These are phyloP conservation scores for Pestalotiopsis sp. DNA, from an alignment of 2,329 filamentous ascomycete species.

Conservation along the genomic window DNA sequence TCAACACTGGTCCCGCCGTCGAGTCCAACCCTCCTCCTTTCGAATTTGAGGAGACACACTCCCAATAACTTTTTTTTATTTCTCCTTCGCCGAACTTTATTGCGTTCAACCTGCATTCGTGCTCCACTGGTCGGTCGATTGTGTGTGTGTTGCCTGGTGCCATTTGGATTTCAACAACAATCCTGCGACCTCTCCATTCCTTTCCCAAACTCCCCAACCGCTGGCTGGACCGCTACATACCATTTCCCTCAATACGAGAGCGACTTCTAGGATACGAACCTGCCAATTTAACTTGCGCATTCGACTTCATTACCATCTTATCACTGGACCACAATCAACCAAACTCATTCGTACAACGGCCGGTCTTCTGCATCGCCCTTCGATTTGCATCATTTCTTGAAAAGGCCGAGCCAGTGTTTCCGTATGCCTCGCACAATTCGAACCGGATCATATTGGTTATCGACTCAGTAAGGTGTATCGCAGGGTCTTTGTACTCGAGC, in stretches of 20 bases:
- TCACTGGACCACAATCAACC: not conserved
- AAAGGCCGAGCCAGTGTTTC: not conserved
- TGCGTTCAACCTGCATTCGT: not conserved
- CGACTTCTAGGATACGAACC: not conserved
- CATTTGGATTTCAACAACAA: not conserved
- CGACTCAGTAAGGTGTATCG: not conserved
- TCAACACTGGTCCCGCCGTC: not conserved
- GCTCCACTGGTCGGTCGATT: not conserved
- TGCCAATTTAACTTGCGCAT: not conserved
- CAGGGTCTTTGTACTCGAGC: not conserved
- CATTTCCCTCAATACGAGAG: not conserved
- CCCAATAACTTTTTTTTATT: not conserved
- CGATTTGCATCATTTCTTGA: not conserved
- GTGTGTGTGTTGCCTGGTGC: not conserved
- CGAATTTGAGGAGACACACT: not conserved
- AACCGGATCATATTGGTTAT: not conserved
- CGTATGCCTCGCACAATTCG: not conserved
- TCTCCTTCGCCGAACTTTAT: not conserved
- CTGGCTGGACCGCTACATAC: not conserved
- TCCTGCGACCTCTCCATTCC: not conserved
- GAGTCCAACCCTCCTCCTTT: not conserved
- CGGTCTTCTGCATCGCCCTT: not conserved
- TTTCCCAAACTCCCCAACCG: not conserved
- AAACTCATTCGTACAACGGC: not conserved
- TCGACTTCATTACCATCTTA: not conserved